phyloP scores from a whole-genome alignment of 2,329 filamentous ascomycete species.

The Chaetomium sp. region DNA sequence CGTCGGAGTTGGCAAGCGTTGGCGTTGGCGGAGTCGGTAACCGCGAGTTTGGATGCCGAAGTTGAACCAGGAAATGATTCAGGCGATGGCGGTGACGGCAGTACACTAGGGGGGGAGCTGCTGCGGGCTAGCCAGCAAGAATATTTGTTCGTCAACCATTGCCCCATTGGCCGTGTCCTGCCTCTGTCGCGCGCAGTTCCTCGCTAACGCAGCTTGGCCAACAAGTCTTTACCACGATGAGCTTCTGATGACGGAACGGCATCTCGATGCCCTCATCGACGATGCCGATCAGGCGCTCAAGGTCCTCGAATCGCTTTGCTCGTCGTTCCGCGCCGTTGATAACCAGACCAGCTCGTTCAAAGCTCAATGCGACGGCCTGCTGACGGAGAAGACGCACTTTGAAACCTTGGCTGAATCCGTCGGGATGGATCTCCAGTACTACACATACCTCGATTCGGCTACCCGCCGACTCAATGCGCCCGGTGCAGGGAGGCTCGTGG shows the following conservation, averaged over 20 bases:
- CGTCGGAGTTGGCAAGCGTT: slow-evolving; percentile 47
- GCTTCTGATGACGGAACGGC: slow-evolving; percentile 69
- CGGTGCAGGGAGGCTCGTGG: slow-evolving; percentile 77
- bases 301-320: slow-evolving; percentile 70
- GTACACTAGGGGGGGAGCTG: slow-evolving; percentile 61
- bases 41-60: slow-evolving; percentile 18
- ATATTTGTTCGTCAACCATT: slow-evolving; percentile 58
- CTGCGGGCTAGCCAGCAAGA: slow-evolving; percentile 78
- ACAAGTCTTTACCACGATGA: slow-evolving; percentile 71
- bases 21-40: slow-evolving; percentile 31
- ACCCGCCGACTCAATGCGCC: slow-evolving; percentile 87
- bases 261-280: slow-evolving; percentile 70
- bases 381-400: slow-evolving; percentile 74
- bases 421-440: slow-evolving; percentile 86
- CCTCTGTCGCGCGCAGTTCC: background rate
- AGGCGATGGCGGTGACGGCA: slow-evolving; percentile 32
- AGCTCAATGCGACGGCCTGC: slow-evolving; percentile 80
- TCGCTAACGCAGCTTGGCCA: slow-evolving; percentile 25
- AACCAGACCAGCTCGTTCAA: slow-evolving; percentile 89
- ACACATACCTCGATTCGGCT: slow-evolving; percentile 85
- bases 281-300: slow-evolving; percentile 72
- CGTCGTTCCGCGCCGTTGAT: slow-evolving; percentile 83
- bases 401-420: slow-evolving; percentile 76
- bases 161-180: background rate
- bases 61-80: background rate